phyloP scores from a whole-genome alignment of 139 green algal genomes.

The Chlorella sp. region DNA sequence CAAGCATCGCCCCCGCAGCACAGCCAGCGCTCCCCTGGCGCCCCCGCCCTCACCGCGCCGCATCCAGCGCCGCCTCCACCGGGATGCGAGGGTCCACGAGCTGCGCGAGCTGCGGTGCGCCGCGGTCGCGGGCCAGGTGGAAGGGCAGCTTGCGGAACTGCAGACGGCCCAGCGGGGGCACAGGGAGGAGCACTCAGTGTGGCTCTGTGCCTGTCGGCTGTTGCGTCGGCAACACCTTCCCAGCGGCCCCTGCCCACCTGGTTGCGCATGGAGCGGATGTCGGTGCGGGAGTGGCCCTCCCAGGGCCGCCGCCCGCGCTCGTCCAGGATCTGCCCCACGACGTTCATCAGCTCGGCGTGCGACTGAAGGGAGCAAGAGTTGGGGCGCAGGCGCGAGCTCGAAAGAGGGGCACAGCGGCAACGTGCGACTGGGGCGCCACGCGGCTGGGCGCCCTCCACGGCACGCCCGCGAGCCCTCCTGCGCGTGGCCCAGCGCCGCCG shows the following conservation, averaged over 20 bases:
- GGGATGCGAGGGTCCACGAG: slow-evolving; percentile 56
- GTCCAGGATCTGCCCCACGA: slow-evolving; percentile 31
- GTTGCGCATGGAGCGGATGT: slow-evolving; percentile 59
- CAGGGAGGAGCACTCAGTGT: no score
- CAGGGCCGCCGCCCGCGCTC: slow-evolving; percentile 42
- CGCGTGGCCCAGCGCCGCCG: neutral
- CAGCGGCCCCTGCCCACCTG: slow-evolving; percentile 19
- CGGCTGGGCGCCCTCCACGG: no score
- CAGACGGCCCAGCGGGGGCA: no score
- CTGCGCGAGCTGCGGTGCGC: slow-evolving; percentile 28
- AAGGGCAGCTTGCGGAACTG: slow-evolving; percentile 61
- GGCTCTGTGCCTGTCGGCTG: no score
- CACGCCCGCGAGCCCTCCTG: no score
- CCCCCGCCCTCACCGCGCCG: slow-evolving; percentile 9
- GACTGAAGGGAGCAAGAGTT: slow-evolving; percentile 3
- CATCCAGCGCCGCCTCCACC: slow-evolving; percentile 55
- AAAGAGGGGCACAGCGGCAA: neutral
- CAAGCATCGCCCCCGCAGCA: no score
- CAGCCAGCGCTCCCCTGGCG: neutral
- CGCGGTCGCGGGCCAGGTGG: slow-evolving; percentile 54
- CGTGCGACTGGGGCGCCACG: no score
- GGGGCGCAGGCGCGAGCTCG: neutral
- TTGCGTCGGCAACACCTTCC: no score
- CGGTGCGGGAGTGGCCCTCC: slow-evolving; percentile 54
- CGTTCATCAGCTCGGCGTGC: slow-evolving; percentile 42